phyloP scores from a whole-genome alignment of 345 rosid species.

The Cardamine occulta region DNA sequence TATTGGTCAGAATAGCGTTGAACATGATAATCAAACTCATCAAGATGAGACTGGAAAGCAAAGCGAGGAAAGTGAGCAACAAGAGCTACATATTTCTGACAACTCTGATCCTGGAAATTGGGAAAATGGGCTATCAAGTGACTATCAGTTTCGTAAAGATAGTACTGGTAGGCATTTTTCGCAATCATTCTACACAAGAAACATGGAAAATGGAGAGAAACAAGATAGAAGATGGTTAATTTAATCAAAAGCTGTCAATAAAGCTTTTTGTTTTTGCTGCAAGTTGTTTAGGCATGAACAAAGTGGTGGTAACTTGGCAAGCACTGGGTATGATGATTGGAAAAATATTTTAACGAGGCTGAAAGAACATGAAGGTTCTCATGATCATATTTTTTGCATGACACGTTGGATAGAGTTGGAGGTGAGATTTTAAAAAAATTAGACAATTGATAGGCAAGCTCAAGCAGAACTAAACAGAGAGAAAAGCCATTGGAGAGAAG shows the following conservation, averaged over 20 bases:
- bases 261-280: conserved; percentile 6
- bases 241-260: conserved; percentile 15
- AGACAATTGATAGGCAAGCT: no score
- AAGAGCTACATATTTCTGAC: neutral
- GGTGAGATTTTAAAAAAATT: no score
- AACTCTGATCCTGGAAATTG: neutral
- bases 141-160: neutral
- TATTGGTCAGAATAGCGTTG: no score
- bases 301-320: neutral
- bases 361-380: no score
- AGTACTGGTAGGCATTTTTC: neutral
- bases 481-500: neutral
- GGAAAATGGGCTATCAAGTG: neutral
- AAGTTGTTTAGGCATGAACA: neutral
- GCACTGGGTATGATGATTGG: neutral
- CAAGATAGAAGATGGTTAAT: neutral
- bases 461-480: no score
- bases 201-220: neutral
- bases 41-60: no score
- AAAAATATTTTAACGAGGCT: neutral
- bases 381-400: no score
- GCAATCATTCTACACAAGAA: neutral
- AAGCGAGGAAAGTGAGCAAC: neutral
- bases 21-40: no score
- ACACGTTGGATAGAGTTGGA: no score